Conservation (phyloP, 2,329 filamentous ascomycete species). For the Neobulgaria alba region DNA sequence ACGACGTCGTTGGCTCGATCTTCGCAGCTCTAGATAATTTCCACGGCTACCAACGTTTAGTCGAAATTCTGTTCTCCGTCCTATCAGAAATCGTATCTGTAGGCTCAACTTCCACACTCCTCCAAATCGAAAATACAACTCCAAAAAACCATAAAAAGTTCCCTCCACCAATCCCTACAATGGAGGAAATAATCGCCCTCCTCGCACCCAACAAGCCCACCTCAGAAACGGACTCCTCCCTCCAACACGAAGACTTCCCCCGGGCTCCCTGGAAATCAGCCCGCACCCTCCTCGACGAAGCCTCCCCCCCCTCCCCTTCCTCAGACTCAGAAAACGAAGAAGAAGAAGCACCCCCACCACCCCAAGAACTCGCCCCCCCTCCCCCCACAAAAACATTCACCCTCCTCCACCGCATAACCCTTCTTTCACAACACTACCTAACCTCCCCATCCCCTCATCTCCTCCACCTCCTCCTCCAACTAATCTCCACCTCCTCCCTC, state of each 20-base stretch:
- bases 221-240: constrained; percentile 6
- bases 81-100: constrained; percentile 77
- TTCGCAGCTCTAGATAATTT: constrained; percentile 92
- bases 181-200: constrained; percentile 38
- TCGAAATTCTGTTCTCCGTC: constrained; percentile 77
- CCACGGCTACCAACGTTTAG: constrained; percentile 81
- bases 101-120: constrained; percentile 53
- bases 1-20: constrained; percentile 84
- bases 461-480: constrained; percentile 66
- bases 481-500: constrained; percentile 65
- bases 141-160: constrained; percentile 37
- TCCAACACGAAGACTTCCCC: constrained; percentile 25
- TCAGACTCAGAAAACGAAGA: constrained; percentile 7
- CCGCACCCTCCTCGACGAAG: constrained; percentile 29
- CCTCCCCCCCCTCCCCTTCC: constrained; percentile 13
- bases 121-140: constrained; percentile 23
- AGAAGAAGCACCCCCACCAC: constrained; percentile 31
- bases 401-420: constrained; percentile 74
- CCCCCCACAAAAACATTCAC: constrained; percentile 71
- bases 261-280: constrained; percentile 29
- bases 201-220: constrained; percentile 47
- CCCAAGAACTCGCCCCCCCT: constrained; percentile 43
- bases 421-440: constrained; percentile 82
- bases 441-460: constrained; percentile 75
- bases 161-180: constrained; percentile 26